Percentiles rank a stretch among this genome's conserved stretches.
Conservation (phyloP, 2,329 filamentous ascomycete species). For the Capronia americana region DNA sequence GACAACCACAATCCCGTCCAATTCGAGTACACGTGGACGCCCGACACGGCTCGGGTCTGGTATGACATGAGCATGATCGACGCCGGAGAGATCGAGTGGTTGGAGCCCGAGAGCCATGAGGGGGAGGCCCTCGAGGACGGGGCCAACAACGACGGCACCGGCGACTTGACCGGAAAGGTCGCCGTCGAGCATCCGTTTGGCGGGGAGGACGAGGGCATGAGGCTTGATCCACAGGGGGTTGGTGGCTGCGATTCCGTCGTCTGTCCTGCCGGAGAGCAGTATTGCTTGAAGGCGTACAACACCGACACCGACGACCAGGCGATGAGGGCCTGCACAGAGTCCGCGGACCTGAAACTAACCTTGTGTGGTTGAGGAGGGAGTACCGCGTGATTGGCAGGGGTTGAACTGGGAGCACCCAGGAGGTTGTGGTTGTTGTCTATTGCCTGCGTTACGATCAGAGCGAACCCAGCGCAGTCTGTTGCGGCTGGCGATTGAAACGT, state of each 20-base stretch:
- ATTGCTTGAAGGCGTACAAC: constrained; percentile 26
- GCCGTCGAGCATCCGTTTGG: constrained; percentile 24
- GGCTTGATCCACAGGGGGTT: constrained; percentile 16
- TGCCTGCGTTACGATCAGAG: neutral
- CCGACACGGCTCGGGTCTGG: constrained; percentile 16
- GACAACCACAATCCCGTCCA: constrained; percentile 26
- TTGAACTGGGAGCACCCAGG: neutral
- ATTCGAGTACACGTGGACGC: constrained; percentile 25
- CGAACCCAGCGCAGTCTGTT: neutral
- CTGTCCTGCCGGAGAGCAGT: constrained; percentile 24
- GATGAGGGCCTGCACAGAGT: constrained; percentile 27
- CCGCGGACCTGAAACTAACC: constrained; percentile 21
- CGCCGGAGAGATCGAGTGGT: constrained; percentile 21
- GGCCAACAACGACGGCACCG: constrained; percentile 21
- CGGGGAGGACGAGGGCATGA: constrained; percentile 21
- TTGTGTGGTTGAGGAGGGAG: constrained; percentile 25
- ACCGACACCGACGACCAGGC: constrained; percentile 26
- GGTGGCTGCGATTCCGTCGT: constrained; percentile 21
- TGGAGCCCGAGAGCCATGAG: constrained; percentile 9
- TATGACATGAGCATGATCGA: constrained; percentile 35
- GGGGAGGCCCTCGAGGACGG: constrained; percentile 14
- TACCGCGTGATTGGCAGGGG: neutral
- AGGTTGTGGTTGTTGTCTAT: neutral
- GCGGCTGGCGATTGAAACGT: too few relatives aligned
- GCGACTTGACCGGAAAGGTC: constrained; percentile 18